These are phyloP conservation scores for Oryza rufipogon DNA, from an alignment of 176 grass and related monocot genomes.

Conservation along the genomic window DNA sequence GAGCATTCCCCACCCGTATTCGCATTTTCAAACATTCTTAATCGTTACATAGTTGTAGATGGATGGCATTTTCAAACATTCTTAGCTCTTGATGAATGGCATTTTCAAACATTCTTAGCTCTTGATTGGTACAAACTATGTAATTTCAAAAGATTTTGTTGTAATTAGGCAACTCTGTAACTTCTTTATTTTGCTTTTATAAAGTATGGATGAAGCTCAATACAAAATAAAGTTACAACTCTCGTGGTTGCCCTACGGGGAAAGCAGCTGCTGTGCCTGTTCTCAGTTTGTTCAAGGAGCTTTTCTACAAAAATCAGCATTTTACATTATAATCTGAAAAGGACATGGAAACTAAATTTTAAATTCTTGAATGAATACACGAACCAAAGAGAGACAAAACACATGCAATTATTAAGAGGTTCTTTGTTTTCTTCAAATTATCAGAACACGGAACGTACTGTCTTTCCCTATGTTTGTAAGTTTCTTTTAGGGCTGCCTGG, in stretches of 20 bases:
- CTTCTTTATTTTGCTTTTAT: too few species aligned
- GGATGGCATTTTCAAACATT: too few species aligned
- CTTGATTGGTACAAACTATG: too few species aligned
- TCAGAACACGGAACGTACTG: not conserved
- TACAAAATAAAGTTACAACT: too few species aligned
- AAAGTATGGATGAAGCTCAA: too few species aligned
- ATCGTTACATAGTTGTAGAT: not conserved
- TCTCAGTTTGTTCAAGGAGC: slow-evolving; percentile 1
- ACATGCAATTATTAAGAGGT: not conserved
- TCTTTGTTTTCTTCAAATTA: not conserved
- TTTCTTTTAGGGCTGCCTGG: not conserved
- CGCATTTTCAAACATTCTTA: not conserved
- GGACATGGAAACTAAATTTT: not conserved
- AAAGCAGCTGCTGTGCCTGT: not conserved
- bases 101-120: too few species aligned
- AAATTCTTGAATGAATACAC: not conserved
- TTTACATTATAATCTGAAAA: not conserved
- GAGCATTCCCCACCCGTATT: not conserved
- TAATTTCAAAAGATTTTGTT: too few species aligned
- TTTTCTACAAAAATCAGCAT: not conserved
- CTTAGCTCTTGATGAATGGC: too few species aligned
- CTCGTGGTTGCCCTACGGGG: not conserved
- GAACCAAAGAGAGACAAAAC: not conserved
- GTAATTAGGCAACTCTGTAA: too few species aligned
- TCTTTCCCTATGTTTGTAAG: not conserved